Conservation (phyloP, 2,329 filamentous ascomycete species). For the Chalaropsis ovoidea region DNA sequence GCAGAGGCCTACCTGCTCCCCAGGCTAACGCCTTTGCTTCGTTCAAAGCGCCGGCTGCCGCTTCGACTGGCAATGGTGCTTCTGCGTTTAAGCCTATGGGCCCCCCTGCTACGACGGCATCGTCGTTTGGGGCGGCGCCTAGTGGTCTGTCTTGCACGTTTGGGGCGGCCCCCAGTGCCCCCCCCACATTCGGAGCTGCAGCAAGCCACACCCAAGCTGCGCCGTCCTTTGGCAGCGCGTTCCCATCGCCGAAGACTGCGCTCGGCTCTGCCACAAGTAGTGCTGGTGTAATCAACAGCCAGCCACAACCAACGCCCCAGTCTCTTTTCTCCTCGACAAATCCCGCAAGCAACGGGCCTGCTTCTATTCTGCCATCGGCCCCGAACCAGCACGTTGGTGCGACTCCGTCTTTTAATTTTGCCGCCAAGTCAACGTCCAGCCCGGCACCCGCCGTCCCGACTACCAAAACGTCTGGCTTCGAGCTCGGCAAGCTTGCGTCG, state of each 20-base stretch:
- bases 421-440: conserved; percentile 1
- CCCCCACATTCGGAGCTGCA: background rate
- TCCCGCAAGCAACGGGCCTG: background rate
- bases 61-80: background rate
- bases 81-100: background rate
- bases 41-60: background rate
- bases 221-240: background rate
- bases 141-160: too few species aligned
- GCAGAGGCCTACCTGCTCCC: background rate
- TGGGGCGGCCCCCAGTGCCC: background rate
- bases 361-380: background rate
- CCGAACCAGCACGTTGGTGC: background rate
- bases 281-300: background rate
- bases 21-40: background rate
- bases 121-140: background rate
- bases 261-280: background rate
- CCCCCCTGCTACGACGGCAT: background rate
- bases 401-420: background rate
- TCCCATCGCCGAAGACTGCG: background rate
- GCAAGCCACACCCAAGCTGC: background rate
- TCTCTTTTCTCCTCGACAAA: background rate
- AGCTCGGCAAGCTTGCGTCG: background rate
- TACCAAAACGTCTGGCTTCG: background rate
- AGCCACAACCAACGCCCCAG: background rate
- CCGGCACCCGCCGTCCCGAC: background rate